Percentiles rank a stretch among this genome's conserved stretches.
Conservation (phyloP, 305 asterid genomes). For the Rubia balearica region DNA sequence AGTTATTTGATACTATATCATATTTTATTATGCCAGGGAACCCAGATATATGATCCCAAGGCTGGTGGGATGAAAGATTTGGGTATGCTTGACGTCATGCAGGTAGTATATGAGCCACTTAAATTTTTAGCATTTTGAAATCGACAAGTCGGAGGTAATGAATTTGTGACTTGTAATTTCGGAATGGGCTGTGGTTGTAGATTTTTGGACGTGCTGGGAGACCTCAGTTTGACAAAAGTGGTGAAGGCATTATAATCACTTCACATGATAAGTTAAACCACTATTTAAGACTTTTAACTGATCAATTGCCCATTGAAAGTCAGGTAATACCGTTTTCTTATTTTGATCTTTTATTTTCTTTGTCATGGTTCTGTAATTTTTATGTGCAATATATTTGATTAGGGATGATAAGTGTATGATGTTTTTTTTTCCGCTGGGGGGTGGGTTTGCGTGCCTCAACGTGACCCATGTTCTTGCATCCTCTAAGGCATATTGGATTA, state of each 20-base stretch:
- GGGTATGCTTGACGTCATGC: slow-evolving; percentile 99
- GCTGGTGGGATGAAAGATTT: slow-evolving; percentile 99
- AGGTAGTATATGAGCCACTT: slow-evolving; percentile 42
- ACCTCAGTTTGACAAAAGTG: slow-evolving; percentile 98
- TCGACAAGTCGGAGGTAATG: slow-evolving; percentile 9
- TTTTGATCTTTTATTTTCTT: background rate
- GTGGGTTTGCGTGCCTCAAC: background rate
- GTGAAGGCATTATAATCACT: slow-evolving; percentile 98
- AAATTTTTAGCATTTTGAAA: slow-evolving; percentile 10
- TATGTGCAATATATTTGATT: slow-evolving; percentile 4
- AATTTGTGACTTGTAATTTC: slow-evolving; percentile 3
- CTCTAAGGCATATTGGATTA: background rate
- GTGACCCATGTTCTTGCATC: background rate
- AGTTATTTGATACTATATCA: background rate
- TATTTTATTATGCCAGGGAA: slow-evolving; percentile 60
- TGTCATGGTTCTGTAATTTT: background rate
- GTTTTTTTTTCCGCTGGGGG: background rate
- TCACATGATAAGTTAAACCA: slow-evolving; percentile 77
- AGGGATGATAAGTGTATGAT: background rate
- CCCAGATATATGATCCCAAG: slow-evolving; percentile 95
- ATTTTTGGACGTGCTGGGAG: slow-evolving; percentile 99
- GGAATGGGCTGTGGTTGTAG: slow-evolving; percentile 35
- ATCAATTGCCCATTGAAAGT: slow-evolving; percentile 99
- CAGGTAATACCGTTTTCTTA: slow-evolving; percentile 44
- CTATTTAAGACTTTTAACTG: slow-evolving; percentile 84